phyloP scores from a whole-genome alignment of 179 eudicot species.

The Patellifolia procumbens region DNA sequence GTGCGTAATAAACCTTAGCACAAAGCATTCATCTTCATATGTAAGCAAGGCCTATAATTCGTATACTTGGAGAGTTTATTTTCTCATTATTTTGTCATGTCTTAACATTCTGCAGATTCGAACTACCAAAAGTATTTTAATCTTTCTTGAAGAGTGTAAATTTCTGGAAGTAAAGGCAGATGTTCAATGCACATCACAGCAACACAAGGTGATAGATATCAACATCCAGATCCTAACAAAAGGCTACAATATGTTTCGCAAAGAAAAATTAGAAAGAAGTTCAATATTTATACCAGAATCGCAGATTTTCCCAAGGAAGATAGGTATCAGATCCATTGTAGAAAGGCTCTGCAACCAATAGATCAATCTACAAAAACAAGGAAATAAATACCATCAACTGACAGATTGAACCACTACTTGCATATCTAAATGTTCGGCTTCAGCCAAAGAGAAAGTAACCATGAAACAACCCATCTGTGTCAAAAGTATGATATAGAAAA shows the following conservation, averaged over 20 bases:
- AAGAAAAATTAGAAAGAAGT: not conserved
- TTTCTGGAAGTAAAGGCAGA: not conserved
- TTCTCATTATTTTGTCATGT: not conserved
- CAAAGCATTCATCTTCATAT: not conserved
- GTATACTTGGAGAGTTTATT: not conserved
- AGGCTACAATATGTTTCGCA: not conserved
- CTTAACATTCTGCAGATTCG: not conserved
- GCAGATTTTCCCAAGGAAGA: constrained; percentile 92
- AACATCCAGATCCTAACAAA: constrained; percentile 1
- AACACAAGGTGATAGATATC: not conserved
- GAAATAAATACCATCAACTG: constrained; percentile 16
- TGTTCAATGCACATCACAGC: not conserved
- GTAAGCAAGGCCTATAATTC: not conserved
- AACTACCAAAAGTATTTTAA: not conserved
- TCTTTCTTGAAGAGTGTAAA: constrained; percentile 9
- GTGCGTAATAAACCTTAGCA: not conserved
- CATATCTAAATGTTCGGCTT: constrained; percentile 1
- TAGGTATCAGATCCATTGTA: constrained; percentile 66
- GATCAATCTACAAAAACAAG: constrained; percentile 58
- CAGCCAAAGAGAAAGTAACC: not conserved
- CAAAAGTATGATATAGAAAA: not conserved
- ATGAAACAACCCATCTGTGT: not conserved
- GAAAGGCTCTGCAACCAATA: constrained; percentile 88
- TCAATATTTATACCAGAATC: constrained; percentile 63
- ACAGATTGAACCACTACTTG: not conserved